Percentiles rank a stretch among this genome's conserved stretches.
Evolutionary conservation across 2,329 filamentous ascomycete genomes (phyloP).

Genomic region (Diaporthe citri): DNA sequence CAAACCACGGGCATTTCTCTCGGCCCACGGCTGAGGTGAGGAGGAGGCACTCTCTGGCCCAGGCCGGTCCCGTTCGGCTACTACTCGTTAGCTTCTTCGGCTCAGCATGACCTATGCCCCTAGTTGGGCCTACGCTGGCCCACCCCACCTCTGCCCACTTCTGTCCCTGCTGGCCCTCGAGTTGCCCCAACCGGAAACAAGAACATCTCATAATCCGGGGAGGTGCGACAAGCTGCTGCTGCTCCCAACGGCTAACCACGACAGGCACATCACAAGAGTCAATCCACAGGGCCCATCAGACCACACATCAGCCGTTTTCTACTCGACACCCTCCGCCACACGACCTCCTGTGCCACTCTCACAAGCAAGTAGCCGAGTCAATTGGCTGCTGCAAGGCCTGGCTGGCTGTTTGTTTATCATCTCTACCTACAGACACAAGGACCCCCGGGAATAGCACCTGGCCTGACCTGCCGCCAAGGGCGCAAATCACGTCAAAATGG

Average conservation of each 20-base stretch:
- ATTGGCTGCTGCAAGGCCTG: conserved; percentile 17
- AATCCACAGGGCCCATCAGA: conserved; percentile 31
- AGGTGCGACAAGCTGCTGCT: conserved; percentile 20
- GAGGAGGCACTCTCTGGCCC: neutral
- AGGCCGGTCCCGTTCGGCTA: conserved; percentile 22
- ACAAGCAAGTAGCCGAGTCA: conserved; percentile 13
- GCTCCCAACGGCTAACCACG: conserved; percentile 16
- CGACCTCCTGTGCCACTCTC: conserved; percentile 7
- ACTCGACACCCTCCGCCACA: conserved; percentile 1
- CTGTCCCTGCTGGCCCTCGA: conserved; percentile 6
- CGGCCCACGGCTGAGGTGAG: conserved; percentile 21
- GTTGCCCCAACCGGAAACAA: conserved; percentile 17
- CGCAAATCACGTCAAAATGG: conserved; percentile 57
- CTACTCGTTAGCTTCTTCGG: conserved; percentile 2
- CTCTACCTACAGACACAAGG: neutral
- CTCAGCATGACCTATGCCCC: neutral
- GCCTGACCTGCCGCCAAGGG: neutral
- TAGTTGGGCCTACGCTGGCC: neutral
- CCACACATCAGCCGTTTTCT: conserved; percentile 37
- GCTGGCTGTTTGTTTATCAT: neutral
- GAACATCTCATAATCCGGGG: conserved; percentile 32
- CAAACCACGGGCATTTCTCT: neutral
- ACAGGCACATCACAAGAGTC: conserved; percentile 32
- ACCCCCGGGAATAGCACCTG: conserved; percentile 12
- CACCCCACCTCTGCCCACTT: conserved; percentile 30